Conservation (phyloP, 1,284 basidiomycete species). For the Malassezia yamatoensis region DNA sequence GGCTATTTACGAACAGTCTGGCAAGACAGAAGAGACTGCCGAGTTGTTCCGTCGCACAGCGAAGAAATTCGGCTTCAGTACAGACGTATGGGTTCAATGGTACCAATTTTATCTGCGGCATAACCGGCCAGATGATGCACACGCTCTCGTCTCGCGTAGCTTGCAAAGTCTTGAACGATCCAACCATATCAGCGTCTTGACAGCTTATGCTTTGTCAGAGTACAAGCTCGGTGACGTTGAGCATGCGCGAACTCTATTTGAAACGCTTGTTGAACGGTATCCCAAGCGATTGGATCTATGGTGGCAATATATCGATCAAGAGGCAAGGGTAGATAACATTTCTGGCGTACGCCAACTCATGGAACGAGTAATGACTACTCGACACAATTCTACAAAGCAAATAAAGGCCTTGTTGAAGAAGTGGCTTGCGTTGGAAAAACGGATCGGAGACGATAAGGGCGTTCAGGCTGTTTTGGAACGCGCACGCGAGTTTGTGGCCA, state of each 20-base stretch:
- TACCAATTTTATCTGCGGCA: conserved; percentile 65
- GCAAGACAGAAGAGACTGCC: conserved; percentile 53
- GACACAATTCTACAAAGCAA: conserved; percentile 86
- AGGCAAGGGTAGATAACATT: conserved; percentile 65
- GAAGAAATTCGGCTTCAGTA: conserved; percentile 87
- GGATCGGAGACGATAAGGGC: conserved; percentile 75
- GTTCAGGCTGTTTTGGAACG: conserved; percentile 70
- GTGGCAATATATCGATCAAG: conserved; percentile 95
- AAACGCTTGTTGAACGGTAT: conserved; percentile 87
- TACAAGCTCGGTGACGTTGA: conserved; percentile 90
- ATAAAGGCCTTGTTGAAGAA: conserved; percentile 80
- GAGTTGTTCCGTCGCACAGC: conserved; percentile 34
- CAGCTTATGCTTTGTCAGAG: conserved; percentile 85
- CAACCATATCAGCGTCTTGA: conserved; percentile 89
- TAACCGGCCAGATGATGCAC: conserved; percentile 65
- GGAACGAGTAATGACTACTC: conserved; percentile 61
- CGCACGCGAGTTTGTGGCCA: conserved; percentile 61
- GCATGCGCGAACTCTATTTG: conserved; percentile 87
- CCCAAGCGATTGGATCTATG: conserved; percentile 90
- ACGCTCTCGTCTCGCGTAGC: conserved; percentile 75
- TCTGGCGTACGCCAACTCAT: conserved; percentile 57
- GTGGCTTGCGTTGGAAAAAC: conserved; percentile 80
- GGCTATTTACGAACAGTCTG: conserved; percentile 70
- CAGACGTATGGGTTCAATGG: conserved; percentile 83
- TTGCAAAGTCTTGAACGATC: conserved; percentile 86